Percentiles rank a stretch among this genome's conserved stretches.
Evolutionary conservation across 139 green algal species (phyloP).

Genomic region (Trebouxia sp.): DNA sequence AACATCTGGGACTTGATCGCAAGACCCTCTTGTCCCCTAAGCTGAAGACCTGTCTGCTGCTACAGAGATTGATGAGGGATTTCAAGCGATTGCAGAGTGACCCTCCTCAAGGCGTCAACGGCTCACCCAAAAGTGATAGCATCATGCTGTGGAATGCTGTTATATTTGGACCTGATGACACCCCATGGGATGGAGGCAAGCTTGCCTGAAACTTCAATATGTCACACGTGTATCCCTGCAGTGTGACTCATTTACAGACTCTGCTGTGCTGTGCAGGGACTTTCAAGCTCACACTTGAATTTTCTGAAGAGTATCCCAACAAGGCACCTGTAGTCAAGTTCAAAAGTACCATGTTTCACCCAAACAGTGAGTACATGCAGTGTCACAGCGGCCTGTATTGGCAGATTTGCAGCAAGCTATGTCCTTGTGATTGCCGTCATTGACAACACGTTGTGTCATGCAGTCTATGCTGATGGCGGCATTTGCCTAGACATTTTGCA

Average conservation of each 20-base stretch:
- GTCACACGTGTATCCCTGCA: neutral
- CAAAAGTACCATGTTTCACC: constrained; percentile 94
- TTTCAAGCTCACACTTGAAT: constrained; percentile 95
- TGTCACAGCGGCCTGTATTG: neutral
- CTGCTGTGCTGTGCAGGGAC: constrained; percentile 60
- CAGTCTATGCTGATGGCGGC: constrained; percentile 93
- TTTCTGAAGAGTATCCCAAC: constrained; percentile 98
- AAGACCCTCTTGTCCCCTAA: neutral
- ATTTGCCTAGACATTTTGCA: constrained; percentile 99
- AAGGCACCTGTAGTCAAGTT: constrained; percentile 97
- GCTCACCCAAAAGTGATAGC: constrained; percentile 88
- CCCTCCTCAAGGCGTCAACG: constrained; percentile 93
- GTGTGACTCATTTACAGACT: neutral
- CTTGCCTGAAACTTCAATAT: neutral
- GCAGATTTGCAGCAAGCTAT: neutral
- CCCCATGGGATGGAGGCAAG: constrained; percentile 93
- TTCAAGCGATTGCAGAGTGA: constrained; percentile 92
- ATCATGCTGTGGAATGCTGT: constrained; percentile 99
- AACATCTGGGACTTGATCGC: neutral
- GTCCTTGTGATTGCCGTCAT: neutral
- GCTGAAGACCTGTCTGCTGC: constrained; percentile 2
- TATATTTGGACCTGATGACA: constrained; percentile 98
- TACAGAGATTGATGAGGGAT: constrained; percentile 88
- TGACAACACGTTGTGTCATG: constrained; percentile 1
- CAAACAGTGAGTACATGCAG: constrained; percentile 78